Conservation (phyloP, 768 basidiomycete genomes). For the Thelephora ganbajun region DNA sequence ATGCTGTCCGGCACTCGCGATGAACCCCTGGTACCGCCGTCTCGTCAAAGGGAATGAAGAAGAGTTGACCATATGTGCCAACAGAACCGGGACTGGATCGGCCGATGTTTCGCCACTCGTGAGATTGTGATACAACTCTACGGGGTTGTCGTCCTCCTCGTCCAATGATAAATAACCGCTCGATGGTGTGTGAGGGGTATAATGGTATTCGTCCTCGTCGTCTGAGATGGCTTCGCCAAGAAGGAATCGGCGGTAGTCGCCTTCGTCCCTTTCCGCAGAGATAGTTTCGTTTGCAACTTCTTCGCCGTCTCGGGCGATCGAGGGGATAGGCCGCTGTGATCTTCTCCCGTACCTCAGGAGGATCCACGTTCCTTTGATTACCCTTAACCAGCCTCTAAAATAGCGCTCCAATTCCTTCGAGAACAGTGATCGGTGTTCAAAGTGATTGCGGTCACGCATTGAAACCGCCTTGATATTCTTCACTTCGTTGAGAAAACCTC, state of each 20-base stretch:
- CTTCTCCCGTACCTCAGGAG: neutral
- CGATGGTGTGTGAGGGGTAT: neutral
- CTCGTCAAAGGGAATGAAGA: constrained; percentile 35
- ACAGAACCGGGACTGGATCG: constrained; percentile 27
- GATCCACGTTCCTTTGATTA: constrained; percentile 1
- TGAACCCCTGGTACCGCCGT: constrained; percentile 27
- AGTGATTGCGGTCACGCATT: constrained; percentile 21
- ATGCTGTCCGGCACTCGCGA: constrained; percentile 10
- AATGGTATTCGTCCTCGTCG: constrained; percentile 28
- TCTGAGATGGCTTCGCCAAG: constrained; percentile 41
- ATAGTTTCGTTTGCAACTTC: constrained; percentile 20
- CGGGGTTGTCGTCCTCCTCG: constrained; percentile 19
- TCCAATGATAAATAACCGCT: neutral
- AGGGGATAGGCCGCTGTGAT: neutral
- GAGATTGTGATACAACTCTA: constrained; percentile 48
- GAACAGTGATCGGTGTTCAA: constrained; percentile 23
- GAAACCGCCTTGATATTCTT: constrained; percentile 23
- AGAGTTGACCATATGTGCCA: constrained; percentile 38
- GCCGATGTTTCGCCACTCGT: constrained; percentile 19
- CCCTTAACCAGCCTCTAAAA: constrained; percentile 7
- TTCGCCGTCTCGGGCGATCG: constrained; percentile 1
- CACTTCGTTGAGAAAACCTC: constrained; percentile 39
- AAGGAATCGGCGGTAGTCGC: constrained; percentile 24
- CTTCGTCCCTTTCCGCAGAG: constrained; percentile 26
- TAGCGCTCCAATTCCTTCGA: constrained; percentile 23